These are phyloP conservation scores for Avena insularis DNA, from an alignment of 176 grass and related monocot genomes.

Conservation along the genomic window DNA sequence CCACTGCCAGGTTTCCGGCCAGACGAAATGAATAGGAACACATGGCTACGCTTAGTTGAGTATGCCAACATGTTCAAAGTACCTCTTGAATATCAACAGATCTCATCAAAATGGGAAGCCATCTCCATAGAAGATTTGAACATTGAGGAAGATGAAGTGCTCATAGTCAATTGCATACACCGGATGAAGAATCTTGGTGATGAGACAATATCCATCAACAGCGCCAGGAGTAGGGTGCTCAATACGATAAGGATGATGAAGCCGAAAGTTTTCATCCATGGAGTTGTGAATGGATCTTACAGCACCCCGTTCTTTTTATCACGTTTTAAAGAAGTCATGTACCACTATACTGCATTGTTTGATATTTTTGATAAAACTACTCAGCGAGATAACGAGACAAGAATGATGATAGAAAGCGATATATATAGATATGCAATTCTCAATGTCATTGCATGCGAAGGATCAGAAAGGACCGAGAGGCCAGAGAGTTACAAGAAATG, in stretches of 20 bases:
- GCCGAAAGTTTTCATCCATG: constrained; percentile 39
- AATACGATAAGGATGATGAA: constrained; percentile 44
- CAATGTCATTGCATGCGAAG: constrained; percentile 52
- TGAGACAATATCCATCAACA: constrained; percentile 42
- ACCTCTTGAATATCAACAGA: constrained; percentile 61
- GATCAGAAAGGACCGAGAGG: constrained; percentile 42
- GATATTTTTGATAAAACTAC: constrained; percentile 36
- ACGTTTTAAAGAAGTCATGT: constrained; percentile 49
- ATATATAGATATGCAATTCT: not conserved
- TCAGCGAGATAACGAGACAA: constrained; percentile 34
- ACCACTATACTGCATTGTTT: constrained; percentile 42
- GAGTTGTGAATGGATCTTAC: constrained; percentile 43
- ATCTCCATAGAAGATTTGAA: constrained; percentile 40
- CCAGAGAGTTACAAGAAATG: constrained; percentile 47
- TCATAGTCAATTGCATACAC: constrained; percentile 43
- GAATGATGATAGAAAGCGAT: constrained; percentile 41
- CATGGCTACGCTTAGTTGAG: constrained; percentile 51
- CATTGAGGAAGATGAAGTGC: constrained; percentile 37
- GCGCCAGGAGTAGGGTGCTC: constrained; percentile 43
- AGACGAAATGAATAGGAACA: constrained; percentile 30
- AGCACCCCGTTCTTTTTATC: constrained; percentile 45
- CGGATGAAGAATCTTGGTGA: constrained; percentile 45
- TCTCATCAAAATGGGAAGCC: constrained; percentile 65
- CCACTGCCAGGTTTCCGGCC: constrained; percentile 63
- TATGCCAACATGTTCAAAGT: constrained; percentile 70